Evolutionary conservation across 176 grass and related monocot species (phyloP), one percentile per base, ranked within the genome.

Genomic region (Zoysia pacifica): DNA sequence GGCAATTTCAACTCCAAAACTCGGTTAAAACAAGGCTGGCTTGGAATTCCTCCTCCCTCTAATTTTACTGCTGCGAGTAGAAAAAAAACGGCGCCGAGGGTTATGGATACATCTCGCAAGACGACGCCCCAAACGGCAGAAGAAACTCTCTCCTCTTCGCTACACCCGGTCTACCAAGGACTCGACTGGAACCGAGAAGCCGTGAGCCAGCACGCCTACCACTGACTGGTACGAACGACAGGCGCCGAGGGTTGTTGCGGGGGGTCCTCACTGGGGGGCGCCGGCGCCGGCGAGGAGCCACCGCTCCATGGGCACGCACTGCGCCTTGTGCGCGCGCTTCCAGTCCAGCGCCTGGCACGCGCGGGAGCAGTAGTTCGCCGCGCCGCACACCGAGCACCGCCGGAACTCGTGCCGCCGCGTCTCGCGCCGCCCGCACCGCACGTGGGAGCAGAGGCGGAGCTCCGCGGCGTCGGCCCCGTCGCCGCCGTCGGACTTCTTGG

Each of bases 311-410:
- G 90, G 88, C 66, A 79, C 76, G 83, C 93, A 93, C 70, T 81
- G 85, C 44, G 51, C 82, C 79, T 81, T 86, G 79, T 97, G 93
- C 5, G 52, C 79, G 59, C 84, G 79, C 82, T 90, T 92, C 93
- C 93, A 97, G 85, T 97, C 87, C 7, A 97, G 88, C 2, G 90
- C 93, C 82, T 97, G 93, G 83, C 93, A 97, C 61, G 90, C 93
- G 63, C 93, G 90, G 52, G 93, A 97, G 90, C 93, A 97, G 88
- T 97, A 97, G 90, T 93, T 97, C 11, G 88, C 93, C 4, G 86
- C 88, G 72, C 93, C 90, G 58, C 93, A 97, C 49, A 97, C 93
- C 39, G 93, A 97, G 63, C 93, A 93, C 64, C 93, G 83, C 68
- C 90, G 88, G 87, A 97, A 97, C 76, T 97, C 93, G 87, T 97